Percentiles rank a stretch among this genome's conserved stretches.
Conservation (phyloP, 2,329 filamentous ascomycete genomes). For the Fonsecaea pugnacius region DNA sequence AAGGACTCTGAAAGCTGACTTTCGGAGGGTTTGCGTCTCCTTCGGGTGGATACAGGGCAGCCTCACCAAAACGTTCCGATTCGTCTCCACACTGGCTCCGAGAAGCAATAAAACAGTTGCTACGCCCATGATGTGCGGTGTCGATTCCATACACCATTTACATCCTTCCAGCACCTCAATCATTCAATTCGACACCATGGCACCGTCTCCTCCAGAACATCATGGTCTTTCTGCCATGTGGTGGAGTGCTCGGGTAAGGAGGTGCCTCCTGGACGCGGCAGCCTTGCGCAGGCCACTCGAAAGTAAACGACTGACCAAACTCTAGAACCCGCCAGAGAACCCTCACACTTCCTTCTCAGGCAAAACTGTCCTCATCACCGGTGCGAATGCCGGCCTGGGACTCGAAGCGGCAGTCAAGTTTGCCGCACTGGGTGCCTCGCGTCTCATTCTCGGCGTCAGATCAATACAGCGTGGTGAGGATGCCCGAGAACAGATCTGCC, state of each 20-base stretch:
- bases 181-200: background rate
- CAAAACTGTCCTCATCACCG: conserved; percentile 46
- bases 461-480: conserved; percentile 49
- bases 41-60: background rate
- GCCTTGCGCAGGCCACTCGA: background rate
- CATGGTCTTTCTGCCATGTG: conserved; percentile 22
- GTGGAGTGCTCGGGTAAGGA: conserved; percentile 23
- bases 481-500: conserved; percentile 47
- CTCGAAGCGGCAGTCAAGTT: conserved; percentile 51
- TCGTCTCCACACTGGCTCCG: background rate
- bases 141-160: background rate
- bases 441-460: conserved; percentile 53
- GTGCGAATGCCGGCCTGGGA: conserved; percentile 53
- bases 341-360: conserved; percentile 23
- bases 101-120: conserved; percentile 5
- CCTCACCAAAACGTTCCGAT: background rate
- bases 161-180: background rate
- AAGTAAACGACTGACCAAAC: background rate
- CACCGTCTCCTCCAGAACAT: conserved; percentile 3
- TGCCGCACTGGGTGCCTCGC: conserved; percentile 44
- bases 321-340: conserved; percentile 23
- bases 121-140: background rate
- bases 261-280: background rate
- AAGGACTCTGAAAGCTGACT: background rate
- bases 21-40: background rate